Evolutionary conservation across 2,329 filamentous ascomycete species (phyloP), one percentile per base, ranked within the genome.

Genomic region (Sarocladium kiliense): DNA sequence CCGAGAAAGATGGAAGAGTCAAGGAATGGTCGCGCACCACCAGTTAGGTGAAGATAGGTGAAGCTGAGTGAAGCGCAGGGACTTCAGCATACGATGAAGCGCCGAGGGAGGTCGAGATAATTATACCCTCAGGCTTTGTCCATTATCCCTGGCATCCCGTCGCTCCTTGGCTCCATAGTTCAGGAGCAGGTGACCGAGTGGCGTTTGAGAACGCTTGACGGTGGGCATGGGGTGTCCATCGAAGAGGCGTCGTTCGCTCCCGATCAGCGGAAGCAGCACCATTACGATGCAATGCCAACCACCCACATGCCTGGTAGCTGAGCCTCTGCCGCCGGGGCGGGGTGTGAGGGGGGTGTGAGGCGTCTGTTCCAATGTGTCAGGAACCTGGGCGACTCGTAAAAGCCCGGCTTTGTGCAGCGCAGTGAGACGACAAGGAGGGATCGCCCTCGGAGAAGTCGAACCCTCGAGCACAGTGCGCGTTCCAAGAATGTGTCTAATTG

Each of bases 241-340:
- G 44, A 47, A n/a, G 25, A 27, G 18, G 11, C 7, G 18, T 21
- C 21, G 18, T 27, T 47, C 4, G 25, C 30, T 51, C 30, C 47
- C 27, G 30, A 51, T 51, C 30, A 51, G 47, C 47, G 30, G 47
- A 21, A 27, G 27, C 12, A 16, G n/a, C 27, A 51, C 27, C 27
- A 34, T 51, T 51, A 51, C 47, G 30, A 51, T 36, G 14, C n/a
- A 10, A 51, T 51, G 27, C 19, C 47, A 51, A 18, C n/a, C 27
- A 51, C 47, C 44, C 47, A 36, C 11, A 51, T 4, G 47, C 30
- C 47, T 34, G 47, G 47, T 51, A 51, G 47, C 47, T 51, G 47
- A 51, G 47, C 47, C 47, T 51, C 47, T 36, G 19, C 26, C 18
- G 9, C 12, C n/a, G 3, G 25, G 25, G 25, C 18, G 44, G 44